Base-by-base conservation (phyloP, 2,329 filamentous ascomycete genomes). In the Cladosporium oxysporum region DNA sequence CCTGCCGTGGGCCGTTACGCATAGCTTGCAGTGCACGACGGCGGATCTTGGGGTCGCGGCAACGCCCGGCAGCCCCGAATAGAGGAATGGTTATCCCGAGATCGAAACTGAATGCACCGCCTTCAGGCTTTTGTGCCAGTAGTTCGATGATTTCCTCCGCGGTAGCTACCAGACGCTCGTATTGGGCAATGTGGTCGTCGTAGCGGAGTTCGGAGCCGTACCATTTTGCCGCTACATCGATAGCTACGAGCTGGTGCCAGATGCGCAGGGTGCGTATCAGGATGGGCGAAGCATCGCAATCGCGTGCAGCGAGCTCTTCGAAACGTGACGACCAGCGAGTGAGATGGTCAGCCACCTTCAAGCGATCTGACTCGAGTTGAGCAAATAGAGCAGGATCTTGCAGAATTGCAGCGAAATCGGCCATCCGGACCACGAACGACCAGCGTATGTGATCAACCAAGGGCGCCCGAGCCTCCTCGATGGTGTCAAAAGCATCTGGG, bases 1-100 rank as follows among this genome's bases (percentile, higher is more conserved):
- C 70, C 41, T 71, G 69, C n/a, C 67, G 23, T 5, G 67, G 67
- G 7, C 62, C 41, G 1, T 47, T 63, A 11, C 57, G 62, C 44
- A 71, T 35, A 18, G 71, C 44, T 41, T 26, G 16, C 23, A 72
- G 65, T 1, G 68, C 70, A 58, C 68, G 57, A 2, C 70, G 61
- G 18, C 69, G 65, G n/a, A 71, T 41, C 1, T 18, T 3, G 3
- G 69, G 68, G 50, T 72, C 68, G 5, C 70, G 66, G 49, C 68
- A 71, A 16, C 67, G 58, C 11, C 67, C 61, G 1, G 66, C 66
- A 2, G 58, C 50, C 5, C 64, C 21, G 55, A 69, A 71, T 1
- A 63, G 41, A 7, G 62, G 58, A 14, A 64, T 66, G 6, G 63
- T 67, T 50, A 68, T 67, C 3, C 69, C 69, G 7, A 71, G 62